phyloP scores from a whole-genome alignment of 306 rosid species.

The Quercus berberidifolia region DNA sequence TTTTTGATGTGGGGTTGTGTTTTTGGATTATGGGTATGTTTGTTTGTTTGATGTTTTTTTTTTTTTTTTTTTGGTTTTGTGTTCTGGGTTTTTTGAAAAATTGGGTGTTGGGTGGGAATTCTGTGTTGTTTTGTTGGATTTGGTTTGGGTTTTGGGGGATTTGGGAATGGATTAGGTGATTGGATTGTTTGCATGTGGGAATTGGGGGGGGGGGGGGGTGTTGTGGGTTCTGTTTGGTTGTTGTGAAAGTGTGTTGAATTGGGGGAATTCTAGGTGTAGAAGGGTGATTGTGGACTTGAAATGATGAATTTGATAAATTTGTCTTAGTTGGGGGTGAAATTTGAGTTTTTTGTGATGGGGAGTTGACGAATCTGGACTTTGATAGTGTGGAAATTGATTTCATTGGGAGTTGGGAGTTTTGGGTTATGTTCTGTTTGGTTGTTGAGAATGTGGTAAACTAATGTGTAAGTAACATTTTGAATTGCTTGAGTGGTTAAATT shows the following conservation, averaged over 20 bases:
- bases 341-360: neutral
- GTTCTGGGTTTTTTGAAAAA: slow-evolving; percentile 26
- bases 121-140: neutral
- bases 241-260: neutral
- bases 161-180: slow-evolving; percentile 26
- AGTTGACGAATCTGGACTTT: slow-evolving; percentile 1
- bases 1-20: too few relatives aligned
- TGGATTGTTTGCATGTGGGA: slow-evolving; percentile 9
- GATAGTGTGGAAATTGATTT: neutral
- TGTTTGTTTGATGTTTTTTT: neutral
- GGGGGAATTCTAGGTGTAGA: too few relatives aligned
- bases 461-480: neutral
- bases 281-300: neutral
- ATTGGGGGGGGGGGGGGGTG: neutral
- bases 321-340: neutral
- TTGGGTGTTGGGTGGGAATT: slow-evolving; percentile 26
- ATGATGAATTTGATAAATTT: neutral
- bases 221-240: slow-evolving; percentile 13
- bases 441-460: neutral
- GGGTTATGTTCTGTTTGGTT: neutral
- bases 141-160: slow-evolving; percentile 14
- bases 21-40: slow-evolving; percentile 24
- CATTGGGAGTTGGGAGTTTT: neutral
- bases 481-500: neutral
- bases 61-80: neutral